These are phyloP conservation scores for Dicorynia guianensis DNA, from an alignment of 306 rosid species.

Conservation along the genomic window DNA sequence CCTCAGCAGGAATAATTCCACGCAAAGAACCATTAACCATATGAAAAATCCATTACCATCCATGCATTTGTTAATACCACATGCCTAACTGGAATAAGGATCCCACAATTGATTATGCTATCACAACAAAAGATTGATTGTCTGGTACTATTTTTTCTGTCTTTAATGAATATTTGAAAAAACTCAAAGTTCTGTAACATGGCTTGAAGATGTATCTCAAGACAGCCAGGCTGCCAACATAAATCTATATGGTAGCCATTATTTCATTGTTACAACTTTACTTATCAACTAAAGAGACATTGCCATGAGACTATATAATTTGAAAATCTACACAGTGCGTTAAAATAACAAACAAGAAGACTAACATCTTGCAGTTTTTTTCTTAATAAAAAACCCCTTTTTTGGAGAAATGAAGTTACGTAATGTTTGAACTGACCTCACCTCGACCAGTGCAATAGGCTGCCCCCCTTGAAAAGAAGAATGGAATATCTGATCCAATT, in stretches of 20 bases:
- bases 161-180: not conserved
- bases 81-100: not conserved
- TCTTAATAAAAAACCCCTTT: not conserved
- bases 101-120: no score
- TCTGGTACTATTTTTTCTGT: not conserved
- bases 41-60: not conserved
- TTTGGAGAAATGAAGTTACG: constrained; percentile 30
- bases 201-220: not conserved
- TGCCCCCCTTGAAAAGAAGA: constrained; percentile 95
- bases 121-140: not conserved
- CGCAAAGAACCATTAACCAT: not conserved
- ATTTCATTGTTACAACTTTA: not conserved
- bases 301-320: not conserved
- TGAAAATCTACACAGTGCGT: not conserved
- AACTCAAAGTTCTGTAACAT: constrained; percentile 14
- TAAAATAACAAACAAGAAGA: not conserved
- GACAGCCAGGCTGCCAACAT: not conserved
- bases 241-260: constrained; percentile 22
- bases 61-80: not conserved
- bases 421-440: constrained; percentile 71
- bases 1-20: not conserved
- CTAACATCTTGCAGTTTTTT: not conserved
- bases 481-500: constrained; percentile 97
- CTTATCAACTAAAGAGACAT: constrained; percentile 7
- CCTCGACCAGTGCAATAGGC: constrained; percentile 98